phyloP scores from a whole-genome alignment of 1,139 yeast genomes.

The Diutina catenulata region DNA sequence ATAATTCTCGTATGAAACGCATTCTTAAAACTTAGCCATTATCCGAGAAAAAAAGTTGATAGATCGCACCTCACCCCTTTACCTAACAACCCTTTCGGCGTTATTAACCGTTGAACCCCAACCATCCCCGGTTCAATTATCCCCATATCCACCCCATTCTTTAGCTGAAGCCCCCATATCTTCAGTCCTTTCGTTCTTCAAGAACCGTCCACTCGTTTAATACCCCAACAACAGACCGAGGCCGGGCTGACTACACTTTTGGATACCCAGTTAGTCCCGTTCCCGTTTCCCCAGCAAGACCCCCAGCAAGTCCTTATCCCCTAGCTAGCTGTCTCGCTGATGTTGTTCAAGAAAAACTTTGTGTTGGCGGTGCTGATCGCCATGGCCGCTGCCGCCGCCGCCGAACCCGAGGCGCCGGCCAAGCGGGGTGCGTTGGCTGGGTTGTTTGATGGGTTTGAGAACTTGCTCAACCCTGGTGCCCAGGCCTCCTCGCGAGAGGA shows the following conservation, averaged over 20 bases:
- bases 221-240: too few species aligned
- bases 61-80: neutral
- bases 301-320: neutral
- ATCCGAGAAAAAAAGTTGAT: neutral
- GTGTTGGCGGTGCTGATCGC: slow-evolving; percentile 1
- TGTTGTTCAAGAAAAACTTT: neutral
- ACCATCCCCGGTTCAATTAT: neutral
- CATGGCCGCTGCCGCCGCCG: slow-evolving; percentile 2
- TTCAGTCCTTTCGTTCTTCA: neutral
- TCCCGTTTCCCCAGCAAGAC: neutral
- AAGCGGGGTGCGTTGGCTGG: neutral
- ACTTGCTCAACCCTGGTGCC: neutral
- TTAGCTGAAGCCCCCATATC: neutral
- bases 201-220: slow-evolving; percentile 3
- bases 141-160: neutral
- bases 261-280: neutral
- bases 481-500: neutral
- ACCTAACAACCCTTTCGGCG: neutral
- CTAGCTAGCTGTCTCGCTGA: neutral
- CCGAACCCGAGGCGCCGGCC: neutral
- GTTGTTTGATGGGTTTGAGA: neutral
- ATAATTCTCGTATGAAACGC: slow-evolving; percentile 5
- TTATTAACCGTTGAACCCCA: neutral
- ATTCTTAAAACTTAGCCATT: slow-evolving; percentile 4
- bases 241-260: too few species aligned